A percentile compares a stretch with the other conserved stretches of the same genome.
phyloP scores from a whole-genome alignment of 371 early-diverging fungal species.

The Apophysomyces ossiformis region DNA sequence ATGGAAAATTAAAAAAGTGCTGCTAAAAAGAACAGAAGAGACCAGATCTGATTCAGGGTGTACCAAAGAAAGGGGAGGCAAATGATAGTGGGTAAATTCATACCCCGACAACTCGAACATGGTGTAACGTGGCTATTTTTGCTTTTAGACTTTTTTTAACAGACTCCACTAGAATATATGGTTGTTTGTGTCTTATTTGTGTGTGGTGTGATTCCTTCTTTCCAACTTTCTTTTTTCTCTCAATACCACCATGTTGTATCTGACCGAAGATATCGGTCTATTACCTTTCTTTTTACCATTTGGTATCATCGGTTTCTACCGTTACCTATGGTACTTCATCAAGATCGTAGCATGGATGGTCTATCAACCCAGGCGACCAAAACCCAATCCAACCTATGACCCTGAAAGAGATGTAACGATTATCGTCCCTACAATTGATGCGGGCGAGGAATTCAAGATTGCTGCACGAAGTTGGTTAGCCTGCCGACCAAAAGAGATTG shows the following conservation, averaged over 20 bases:
- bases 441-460: slow-evolving; percentile 73
- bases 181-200: background rate
- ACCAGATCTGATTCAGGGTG: background rate
- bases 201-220: slow-evolving; percentile 2
- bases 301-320: slow-evolving; percentile 73
- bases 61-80: background rate
- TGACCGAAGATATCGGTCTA: slow-evolving; percentile 60
- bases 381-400: slow-evolving; percentile 54
- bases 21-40: background rate
- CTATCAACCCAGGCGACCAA: slow-evolving; percentile 54
- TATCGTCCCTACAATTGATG: slow-evolving; percentile 74
- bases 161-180: background rate
- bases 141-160: background rate
- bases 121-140: slow-evolving; percentile 7
- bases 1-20: too few species aligned
- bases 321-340: slow-evolving; percentile 72
- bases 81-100: background rate
- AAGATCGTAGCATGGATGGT: slow-evolving; percentile 56
- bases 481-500: slow-evolving; percentile 65
- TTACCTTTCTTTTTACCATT: slow-evolving; percentile 71
- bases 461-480: slow-evolving; percentile 73
- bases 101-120: background rate
- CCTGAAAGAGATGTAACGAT: slow-evolving; percentile 70
- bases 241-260: slow-evolving; percentile 57
- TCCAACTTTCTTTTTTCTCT: background rate